Evolutionary conservation across 768 basidiomycete genomes (phyloP), one percentile per base, ranked within the genome.

Genomic region (Hypholoma fasciculare): DNA sequence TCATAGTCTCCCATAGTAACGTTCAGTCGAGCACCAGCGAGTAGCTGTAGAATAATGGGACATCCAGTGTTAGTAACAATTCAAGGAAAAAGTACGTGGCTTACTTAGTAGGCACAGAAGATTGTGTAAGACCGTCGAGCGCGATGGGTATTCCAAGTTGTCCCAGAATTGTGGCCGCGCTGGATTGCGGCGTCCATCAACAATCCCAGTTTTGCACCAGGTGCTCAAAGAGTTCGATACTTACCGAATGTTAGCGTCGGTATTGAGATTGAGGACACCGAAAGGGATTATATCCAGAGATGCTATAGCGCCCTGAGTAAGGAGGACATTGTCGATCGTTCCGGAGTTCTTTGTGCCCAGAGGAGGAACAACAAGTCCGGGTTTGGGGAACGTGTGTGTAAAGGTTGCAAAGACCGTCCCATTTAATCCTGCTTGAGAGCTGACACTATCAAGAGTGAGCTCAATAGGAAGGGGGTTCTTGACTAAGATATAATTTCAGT

Each of bases 351-450:
- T 79, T 1, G 76, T 79, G 49, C 78, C 68, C 13, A 74, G 63
- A 43, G 78, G 72, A 5, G 78, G 74, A 2, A 86, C 78, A 14
- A 83, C 71, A 39, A 84, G 70, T 47, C 52, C 52, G 34, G 83
- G 82, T 40, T 63, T 72, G 54, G 73, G 64, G 73, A 88, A 88
- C 4, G 75, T 72, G 58, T 85, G 80, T 62, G 82, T 78, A 67
- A 88, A 88, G 37, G 76, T 75, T 17, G 87, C 84, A 63, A 77
- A 89, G 36, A 73, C 76, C 37, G 79, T 78, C 11, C 78, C 81
- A 56, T 85, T 78, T 49, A 89, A 69, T 1, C 81, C 79, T 5
- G 80, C 79, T 51, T 78, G 66, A 55, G 74, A 70, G 56, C 67
- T 69, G 20, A 82, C 72, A 54, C 72, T 67, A 60, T 80, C 75